A percentile compares a stretch with the other conserved stretches of the same genome.
phyloP scores from a whole-genome alignment of 1,139 yeast species.

The Suhomyces wounanorum region DNA sequence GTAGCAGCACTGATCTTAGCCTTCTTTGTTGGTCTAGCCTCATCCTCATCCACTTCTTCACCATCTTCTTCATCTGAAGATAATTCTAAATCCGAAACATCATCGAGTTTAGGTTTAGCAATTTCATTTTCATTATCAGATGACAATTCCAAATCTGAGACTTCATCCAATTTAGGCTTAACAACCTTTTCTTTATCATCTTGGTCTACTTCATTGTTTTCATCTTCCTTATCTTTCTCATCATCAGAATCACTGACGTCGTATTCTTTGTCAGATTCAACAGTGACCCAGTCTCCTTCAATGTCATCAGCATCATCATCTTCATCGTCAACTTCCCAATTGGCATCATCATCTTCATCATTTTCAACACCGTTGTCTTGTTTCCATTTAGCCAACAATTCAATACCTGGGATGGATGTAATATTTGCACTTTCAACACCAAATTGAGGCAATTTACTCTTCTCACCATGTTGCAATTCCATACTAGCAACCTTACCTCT shows the following conservation, averaged over 20 bases:
- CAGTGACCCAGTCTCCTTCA: constrained; percentile 63
- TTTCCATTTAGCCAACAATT: constrained; percentile 86
- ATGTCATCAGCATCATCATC: constrained; percentile 52
- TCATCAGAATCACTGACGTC: constrained; percentile 56
- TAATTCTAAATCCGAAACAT: constrained; percentile 40
- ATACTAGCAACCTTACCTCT: constrained; percentile 90
- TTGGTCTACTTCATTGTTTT: constrained; percentile 48
- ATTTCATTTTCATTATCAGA: constrained; percentile 23
- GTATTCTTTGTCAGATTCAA: constrained; percentile 61
- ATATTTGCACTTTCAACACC: constrained; percentile 69
- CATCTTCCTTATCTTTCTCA: constrained; percentile 36
- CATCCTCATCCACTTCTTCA: constrained; percentile 24
- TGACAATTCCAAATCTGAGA: constrained; percentile 37
- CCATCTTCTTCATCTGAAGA: constrained; percentile 25
- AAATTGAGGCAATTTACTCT: constrained; percentile 52
- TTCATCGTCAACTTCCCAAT: constrained; percentile 45
- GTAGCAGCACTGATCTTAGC: constrained; percentile 17
- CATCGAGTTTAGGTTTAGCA: constrained; percentile 29
- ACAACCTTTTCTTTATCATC: constrained; percentile 22
- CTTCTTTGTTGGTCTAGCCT: constrained; percentile 29
- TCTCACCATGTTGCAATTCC: constrained; percentile 62
- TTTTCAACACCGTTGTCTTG: constrained; percentile 60
- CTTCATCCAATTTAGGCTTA: constrained; percentile 33
- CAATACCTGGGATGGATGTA: constrained; percentile 85
- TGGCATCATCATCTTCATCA: constrained; percentile 38